Conservation (phyloP, 768 basidiomycete genomes). For the Floccularia luteovirens region DNA sequence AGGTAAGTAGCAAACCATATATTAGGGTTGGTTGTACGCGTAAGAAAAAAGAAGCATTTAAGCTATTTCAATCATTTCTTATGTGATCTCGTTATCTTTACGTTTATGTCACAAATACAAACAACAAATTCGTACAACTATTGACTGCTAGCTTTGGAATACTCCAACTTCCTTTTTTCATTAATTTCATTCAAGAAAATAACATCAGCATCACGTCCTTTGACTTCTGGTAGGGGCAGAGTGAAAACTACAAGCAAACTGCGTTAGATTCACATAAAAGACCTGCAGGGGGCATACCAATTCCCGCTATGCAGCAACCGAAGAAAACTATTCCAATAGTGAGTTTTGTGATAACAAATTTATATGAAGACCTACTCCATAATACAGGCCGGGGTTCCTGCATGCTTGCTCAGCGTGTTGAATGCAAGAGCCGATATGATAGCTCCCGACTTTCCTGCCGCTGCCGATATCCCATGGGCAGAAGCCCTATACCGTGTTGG, state of each 20-base stretch:
- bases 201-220: constrained; percentile 28
- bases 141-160: no score
- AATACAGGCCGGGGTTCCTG: constrained; percentile 61
- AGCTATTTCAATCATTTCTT: no score
- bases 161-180: constrained; percentile 2
- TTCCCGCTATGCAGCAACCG: constrained; percentile 53
- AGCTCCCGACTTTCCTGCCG: constrained; percentile 67
- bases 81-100: no score
- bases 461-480: constrained; percentile 73
- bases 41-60: no score
- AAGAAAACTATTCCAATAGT: constrained; percentile 46
- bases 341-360: neutral
- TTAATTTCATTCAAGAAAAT: constrained; percentile 26
- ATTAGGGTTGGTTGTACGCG: no score
- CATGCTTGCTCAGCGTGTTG: constrained; percentile 49
- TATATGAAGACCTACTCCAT: constrained; percentile 50
- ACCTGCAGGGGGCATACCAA: constrained; percentile 12
- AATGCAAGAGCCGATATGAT: constrained; percentile 73
- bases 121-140: no score
- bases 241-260: constrained; percentile 15
- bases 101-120: no score
- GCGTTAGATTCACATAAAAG: neutral
- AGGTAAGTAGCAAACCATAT: no score
- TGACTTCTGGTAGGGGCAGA: constrained; percentile 31
- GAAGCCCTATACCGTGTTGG: constrained; percentile 68